Evolutionary conservation across 139 green algal genomes (phyloP), one percentile per base, ranked within the genome.

Genomic region (Ostreobium quekettii): DNA sequence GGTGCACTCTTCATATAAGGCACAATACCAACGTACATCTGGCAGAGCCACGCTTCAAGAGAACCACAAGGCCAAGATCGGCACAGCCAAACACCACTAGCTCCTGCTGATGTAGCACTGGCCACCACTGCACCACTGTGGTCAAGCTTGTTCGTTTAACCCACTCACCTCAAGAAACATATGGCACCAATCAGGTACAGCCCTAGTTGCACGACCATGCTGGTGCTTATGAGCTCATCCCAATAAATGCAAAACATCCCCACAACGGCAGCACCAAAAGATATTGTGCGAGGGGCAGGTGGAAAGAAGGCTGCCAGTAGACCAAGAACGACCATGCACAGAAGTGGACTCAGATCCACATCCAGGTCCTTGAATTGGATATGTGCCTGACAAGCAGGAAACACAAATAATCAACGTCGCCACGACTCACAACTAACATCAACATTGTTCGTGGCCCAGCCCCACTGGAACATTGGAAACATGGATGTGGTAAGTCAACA

Each of bases 111-210:
- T n/a, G n/a, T n/a, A n/a, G n/a, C n/a, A n/a, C n/a, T n/a, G n/a
- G n/a, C n/a, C n/a, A n/a, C n/a, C n/a, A n/a, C n/a, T n/a, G n/a
- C n/a, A n/a, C n/a, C n/a, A n/a, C n/a, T n/a, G n/a, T n/a, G n/a
- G n/a, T n/a, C n/a, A n/a, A n/a, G n/a, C n/a, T n/a, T n/a, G n/a
- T n/a, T n/a, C n/a, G n/a, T n/a, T 22, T 71, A 22, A 6, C 4
- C 30, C 24, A 63, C 74, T 39, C 48, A 86, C 85, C 80, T 82
- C 4, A 95, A 66, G 64, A 93, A 95, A 7, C 60, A 75, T 2
- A 77, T 36, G 2, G 61, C 88, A 0, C 86, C 89, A 0, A 74
- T 47, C 3, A 84, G 29, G 59, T 93, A 92, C 48, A 95, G 67
- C 3, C 72, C 31, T 38, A 89, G 66, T 64, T 95, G 71, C 0